A percentile compares a stretch with the other conserved stretches of the same genome.
Evolutionary conservation across 2,329 filamentous ascomycete genomes (phyloP).

Genomic region (Hawksworthiomyces lignivorus): DNA sequence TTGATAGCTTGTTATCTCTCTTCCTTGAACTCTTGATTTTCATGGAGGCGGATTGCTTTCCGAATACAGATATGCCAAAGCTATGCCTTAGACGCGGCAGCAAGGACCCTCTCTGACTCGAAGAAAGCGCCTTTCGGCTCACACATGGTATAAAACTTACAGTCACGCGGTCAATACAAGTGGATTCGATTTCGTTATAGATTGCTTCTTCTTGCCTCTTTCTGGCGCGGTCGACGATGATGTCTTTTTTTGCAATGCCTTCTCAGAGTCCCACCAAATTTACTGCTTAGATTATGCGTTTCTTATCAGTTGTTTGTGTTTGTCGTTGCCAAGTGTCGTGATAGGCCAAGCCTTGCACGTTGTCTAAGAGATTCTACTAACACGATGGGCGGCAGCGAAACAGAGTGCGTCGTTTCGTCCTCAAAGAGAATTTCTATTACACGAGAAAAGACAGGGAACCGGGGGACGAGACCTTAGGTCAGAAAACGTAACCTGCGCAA

Average conservation of each 20-base stretch:
- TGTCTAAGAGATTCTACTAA: conserved; percentile 15
- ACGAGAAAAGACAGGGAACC: conserved; percentile 2
- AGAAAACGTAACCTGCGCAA: no score
- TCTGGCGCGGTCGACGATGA: no score
- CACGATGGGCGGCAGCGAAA: conserved; percentile 10
- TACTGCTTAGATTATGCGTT: no score
- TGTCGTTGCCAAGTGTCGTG: conserved; percentile 7
- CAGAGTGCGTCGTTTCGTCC: conserved; percentile 2
- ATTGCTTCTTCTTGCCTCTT: conserved; percentile 12
- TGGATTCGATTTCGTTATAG: conserved; percentile 13
- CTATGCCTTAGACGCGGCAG: no score
- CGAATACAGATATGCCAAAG: no score
- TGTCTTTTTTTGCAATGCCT: not conserved
- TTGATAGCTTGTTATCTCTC: no score
- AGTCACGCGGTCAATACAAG: conserved; percentile 8
- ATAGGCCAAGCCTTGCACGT: conserved; percentile 14
- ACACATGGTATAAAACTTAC: not conserved
- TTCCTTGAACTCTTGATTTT: no score
- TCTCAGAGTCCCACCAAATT: no score
- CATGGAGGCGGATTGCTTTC: no score
- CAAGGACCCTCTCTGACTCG: no score
- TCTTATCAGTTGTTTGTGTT: conserved; percentile 3
- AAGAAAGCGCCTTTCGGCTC: no score
- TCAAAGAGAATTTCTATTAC: conserved; percentile 7
- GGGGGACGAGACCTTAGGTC: not conserved